Conservation (phyloP, 2,329 filamentous ascomycete species). For the Teratosphaeria gauchensis region DNA sequence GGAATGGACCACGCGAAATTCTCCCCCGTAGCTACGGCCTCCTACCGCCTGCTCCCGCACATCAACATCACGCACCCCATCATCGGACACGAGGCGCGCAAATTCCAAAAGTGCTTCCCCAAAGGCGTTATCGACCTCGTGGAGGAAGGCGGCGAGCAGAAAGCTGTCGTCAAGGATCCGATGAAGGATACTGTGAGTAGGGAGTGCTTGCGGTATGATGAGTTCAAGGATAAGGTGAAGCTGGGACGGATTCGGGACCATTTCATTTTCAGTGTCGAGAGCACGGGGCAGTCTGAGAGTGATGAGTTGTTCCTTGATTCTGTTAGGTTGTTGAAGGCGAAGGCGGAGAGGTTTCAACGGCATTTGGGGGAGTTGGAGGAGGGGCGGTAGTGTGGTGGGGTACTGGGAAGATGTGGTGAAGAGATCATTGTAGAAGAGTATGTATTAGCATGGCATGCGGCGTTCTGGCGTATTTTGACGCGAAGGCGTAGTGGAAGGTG, state of each 20-base stretch:
- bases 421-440: too few species aligned
- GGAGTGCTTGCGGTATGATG: constrained; percentile 80
- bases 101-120: constrained; percentile 86
- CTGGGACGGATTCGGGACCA: constrained; percentile 84
- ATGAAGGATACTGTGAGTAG: constrained; percentile 94
- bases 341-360: constrained; percentile 65
- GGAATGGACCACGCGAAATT: constrained; percentile 95
- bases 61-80: constrained; percentile 81
- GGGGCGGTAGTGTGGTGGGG: constrained; percentile 12
- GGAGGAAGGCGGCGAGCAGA: constrained; percentile 58
- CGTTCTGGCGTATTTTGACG: background rate
- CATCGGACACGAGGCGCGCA: constrained; percentile 72
- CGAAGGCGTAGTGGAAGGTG: background rate
- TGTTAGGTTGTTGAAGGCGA: constrained; percentile 73
- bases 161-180: constrained; percentile 77
- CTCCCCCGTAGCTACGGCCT: constrained; percentile 88
- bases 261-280: constrained; percentile 95
- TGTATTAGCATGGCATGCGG: background rate
- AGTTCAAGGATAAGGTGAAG: constrained; percentile 93
- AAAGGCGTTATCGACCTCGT: constrained; percentile 76
- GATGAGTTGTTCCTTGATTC: constrained; percentile 89
- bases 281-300: constrained; percentile 87
- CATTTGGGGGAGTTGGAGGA: constrained; percentile 46
- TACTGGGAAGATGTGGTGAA: background rate
- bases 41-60: constrained; percentile 79